phyloP scores from a whole-genome alignment of 768 basidiomycete genomes.

The Lentinus brumalis region DNA sequence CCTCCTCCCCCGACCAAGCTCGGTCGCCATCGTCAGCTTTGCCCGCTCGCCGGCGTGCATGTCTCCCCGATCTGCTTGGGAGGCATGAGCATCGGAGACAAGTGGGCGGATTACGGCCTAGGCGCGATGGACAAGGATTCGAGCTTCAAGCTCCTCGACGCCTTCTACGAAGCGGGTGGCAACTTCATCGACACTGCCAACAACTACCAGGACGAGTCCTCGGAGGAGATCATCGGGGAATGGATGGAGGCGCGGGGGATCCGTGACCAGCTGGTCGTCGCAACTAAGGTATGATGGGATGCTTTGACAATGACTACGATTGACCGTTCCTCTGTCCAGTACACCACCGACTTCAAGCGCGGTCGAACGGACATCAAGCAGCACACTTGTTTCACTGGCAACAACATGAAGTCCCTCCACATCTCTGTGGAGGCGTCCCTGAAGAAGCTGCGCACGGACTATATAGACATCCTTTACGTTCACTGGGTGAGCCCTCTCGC shows the following conservation, averaged over 20 bases:
- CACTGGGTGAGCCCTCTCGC: slow-evolving; percentile 34
- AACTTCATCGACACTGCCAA: slow-evolving; percentile 51
- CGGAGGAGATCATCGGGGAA: slow-evolving; percentile 35
- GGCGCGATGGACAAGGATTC: slow-evolving; percentile 33
- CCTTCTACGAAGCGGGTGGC: slow-evolving; percentile 46
- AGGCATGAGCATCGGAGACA: no score
- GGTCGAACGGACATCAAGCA: no score
- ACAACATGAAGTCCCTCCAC: slow-evolving; percentile 37
- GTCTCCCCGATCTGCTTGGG: neutral
- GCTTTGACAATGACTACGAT: no score
- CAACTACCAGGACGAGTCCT: slow-evolving; percentile 25
- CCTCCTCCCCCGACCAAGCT: neutral
- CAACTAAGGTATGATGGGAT: no score
- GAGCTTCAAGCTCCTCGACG: slow-evolving; percentile 47
- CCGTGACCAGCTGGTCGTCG: slow-evolving; percentile 37
- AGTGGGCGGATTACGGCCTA: no score
- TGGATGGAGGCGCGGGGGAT: slow-evolving; percentile 39
- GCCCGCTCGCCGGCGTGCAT: neutral
- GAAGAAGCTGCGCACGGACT: slow-evolving; percentile 40
- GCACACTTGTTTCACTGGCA: slow-evolving; percentile 32
- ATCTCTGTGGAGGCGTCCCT: slow-evolving; percentile 33
- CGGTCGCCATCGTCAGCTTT: neutral
- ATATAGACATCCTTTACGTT: slow-evolving; percentile 45
- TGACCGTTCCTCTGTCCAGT: no score
- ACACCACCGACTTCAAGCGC: no score